phyloP scores from a whole-genome alignment of 495 filamentous ascomycete species.

The Astrothelium macrocarpum region DNA sequence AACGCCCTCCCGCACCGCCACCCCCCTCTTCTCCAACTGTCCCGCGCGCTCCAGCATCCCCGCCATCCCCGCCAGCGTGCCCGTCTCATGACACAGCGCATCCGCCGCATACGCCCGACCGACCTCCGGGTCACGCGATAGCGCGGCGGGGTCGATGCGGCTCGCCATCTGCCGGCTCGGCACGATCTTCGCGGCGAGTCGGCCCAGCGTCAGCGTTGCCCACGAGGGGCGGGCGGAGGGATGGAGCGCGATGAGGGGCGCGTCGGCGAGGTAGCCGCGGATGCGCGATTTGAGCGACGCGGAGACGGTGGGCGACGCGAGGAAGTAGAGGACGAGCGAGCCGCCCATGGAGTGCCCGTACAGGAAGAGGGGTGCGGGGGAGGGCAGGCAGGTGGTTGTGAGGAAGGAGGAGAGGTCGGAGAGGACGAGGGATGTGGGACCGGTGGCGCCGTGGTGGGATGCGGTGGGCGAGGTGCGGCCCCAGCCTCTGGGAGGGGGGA shows the following conservation, averaged over 20 bases:
- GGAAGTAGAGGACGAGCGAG: constrained; percentile 56
- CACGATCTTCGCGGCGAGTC: constrained; percentile 50
- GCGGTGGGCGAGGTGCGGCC: constrained; percentile 40
- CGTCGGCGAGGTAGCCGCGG: constrained; percentile 51
- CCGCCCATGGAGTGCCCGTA: constrained; percentile 85
- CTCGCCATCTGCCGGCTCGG: too few relatives aligned
- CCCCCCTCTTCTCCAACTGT: constrained; percentile 37
- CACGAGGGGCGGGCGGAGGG: constrained; percentile 51
- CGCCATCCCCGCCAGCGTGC: constrained; percentile 65
- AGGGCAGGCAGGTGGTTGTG: constrained; percentile 36
- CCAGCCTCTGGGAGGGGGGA: constrained; percentile 38
- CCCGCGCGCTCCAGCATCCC: constrained; percentile 63
- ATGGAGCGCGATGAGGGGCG: constrained; percentile 51
- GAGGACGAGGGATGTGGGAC: constrained; percentile 59
- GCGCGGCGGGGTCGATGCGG: too few relatives aligned
- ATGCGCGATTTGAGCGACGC: too few relatives aligned
- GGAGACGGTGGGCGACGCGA: constrained; percentile 63
- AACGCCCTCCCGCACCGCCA: constrained; percentile 31
- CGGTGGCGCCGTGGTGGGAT: constrained; percentile 55
- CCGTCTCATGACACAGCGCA: constrained; percentile 62
- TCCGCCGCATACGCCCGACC: constrained; percentile 48
- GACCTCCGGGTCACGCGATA: constrained; percentile 56
- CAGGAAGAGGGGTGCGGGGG: constrained; percentile 60
- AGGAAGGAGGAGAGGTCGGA: constrained; percentile 65
- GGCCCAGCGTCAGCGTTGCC: constrained; percentile 53